Base-by-base conservation (phyloP, 805 yeast genomes). In the Saccharomyces mikatae region DNA sequence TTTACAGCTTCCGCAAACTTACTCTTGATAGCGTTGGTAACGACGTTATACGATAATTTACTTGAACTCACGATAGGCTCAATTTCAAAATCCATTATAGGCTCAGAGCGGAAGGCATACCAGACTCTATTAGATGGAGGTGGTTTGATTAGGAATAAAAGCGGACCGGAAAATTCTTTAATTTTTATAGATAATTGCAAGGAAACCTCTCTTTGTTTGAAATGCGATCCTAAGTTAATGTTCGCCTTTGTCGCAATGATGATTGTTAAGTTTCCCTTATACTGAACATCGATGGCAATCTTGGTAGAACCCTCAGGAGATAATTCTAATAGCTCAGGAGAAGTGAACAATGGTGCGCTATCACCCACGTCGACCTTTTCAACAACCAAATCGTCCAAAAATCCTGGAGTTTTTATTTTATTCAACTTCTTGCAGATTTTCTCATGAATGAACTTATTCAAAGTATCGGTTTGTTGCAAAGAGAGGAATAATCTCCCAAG, bases 21-120 rank as follows among this genome's bases (percentile, higher is more conserved):
- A 65, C 82, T 84, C 57, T 84, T 89, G 58, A 92, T 87, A 24
- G 85, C 81, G 60, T 86, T 86, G 1, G 96, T 90, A 46, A 94
- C 80, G 67, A 91, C 77, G 32, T 82, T 81, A 64, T 87, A 89
- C 2, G 89, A 82, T 60, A 94, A 72, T 60, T 88, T 87, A 53
- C 95, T 78, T 4, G 96, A 82, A 60, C 96, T 87, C 10, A 92
- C 89, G n/a, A 89, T 81, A 0, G 99, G 99, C 68, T 90, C 97
- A 50, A 91, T 84, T 36, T 79, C 82, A 56, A 92, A 67, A 54
- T 83, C 86, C 65, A 92, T 70, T 8, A 77, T 74, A 0, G 99
- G 99, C 78, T 85, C 88, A 10, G 78, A 70, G 57, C 82, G 87
- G 68, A 90, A 94, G 1, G 88, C 81, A 65, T 89, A 94, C 99